Evolutionary conservation across 1,284 basidiomycete species (phyloP), one percentile per base, ranked within the genome.

Genomic region (Rhodotorula sp.): DNA sequence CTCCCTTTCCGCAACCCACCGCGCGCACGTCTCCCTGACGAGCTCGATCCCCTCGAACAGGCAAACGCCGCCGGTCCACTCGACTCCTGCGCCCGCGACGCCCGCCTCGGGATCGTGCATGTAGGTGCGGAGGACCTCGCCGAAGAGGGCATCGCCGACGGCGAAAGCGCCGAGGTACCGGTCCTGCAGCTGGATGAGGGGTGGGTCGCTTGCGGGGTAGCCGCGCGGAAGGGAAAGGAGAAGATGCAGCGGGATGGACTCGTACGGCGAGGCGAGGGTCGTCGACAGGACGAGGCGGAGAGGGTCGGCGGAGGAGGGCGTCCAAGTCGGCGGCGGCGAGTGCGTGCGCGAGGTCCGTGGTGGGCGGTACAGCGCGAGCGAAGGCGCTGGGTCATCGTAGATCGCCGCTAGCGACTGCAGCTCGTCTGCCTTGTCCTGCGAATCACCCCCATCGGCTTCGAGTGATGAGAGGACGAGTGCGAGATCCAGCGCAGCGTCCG

Each of bases 41-140:
- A 29, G 44, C 61, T 77, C 73, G 21, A 77, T 54, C 13, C 71
- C 75, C 39, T 77, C 73, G 39, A 63, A 77, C 56, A 77, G 44
- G 34, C 69, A 73, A 1, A 72, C 63, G 36, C 37, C 29, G 25
- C 73, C 59, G 25, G 36, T 59, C 66, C 68, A 75, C 34, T 73
- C 69, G 29, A 74, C 70, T 25, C 46, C 54, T 10, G 15, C 51
- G 15, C 32, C 39, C 21, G 41, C n/a, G 27, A 19, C 27, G n/a
- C 32, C 54, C 7, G 55, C 66, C 13, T 58, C 54, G 7, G 53
- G 15, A 27, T 71, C 73, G 57, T 77, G 75, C 67, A 73, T 73
- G 41, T 51, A 77, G 0, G 61, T 64, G n/a, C 73, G 56, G 15
- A 71, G 37, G 25, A 75, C 64, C 25, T 27, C 22, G 39, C 64